These are phyloP conservation scores for Capsicum baccatum DNA, from an alignment of 257 asterid species.

Conservation along the genomic window DNA sequence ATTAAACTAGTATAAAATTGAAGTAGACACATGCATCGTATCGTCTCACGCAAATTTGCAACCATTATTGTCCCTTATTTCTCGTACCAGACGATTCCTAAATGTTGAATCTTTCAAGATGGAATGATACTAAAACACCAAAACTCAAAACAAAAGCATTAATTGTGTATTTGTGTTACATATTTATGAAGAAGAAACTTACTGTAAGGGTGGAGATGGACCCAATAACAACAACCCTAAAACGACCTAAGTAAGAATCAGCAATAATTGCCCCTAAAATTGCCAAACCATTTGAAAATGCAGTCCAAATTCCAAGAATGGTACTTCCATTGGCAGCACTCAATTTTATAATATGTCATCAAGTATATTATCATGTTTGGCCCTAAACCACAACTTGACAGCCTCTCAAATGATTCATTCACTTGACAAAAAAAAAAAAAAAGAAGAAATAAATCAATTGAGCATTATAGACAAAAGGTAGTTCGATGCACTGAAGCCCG, in stretches of 20 bases:
- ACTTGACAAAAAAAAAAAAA: neutral
- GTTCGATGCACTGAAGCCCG: too few relatives aligned
- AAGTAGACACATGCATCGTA: too few relatives aligned
- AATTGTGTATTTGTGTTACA: too few relatives aligned
- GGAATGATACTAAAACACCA: neutral
- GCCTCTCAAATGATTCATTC: slow-evolving; percentile 27
- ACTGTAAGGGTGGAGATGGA: slow-evolving; percentile 28
- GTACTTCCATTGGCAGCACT: neutral
- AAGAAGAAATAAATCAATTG: too few relatives aligned
- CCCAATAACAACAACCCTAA: slow-evolving; percentile 24
- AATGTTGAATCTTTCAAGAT: neutral
- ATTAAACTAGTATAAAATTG: too few relatives aligned
- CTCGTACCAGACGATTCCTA: neutral
- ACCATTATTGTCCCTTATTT: too few relatives aligned
- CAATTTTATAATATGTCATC: neutral
- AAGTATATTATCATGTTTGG: neutral
- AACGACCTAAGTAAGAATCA: slow-evolving; percentile 34
- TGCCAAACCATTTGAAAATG: slow-evolving; percentile 31
- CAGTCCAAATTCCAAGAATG: neutral
- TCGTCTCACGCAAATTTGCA: too few relatives aligned
- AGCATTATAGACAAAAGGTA: too few relatives aligned
- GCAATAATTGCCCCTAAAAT: slow-evolving; percentile 29
- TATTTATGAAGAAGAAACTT: too few relatives aligned
- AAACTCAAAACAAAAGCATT: neutral
- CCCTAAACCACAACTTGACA: slow-evolving; percentile 9